Conservation (phyloP, 2,329 filamentous ascomycete species). For the Alternaria solani region DNA sequence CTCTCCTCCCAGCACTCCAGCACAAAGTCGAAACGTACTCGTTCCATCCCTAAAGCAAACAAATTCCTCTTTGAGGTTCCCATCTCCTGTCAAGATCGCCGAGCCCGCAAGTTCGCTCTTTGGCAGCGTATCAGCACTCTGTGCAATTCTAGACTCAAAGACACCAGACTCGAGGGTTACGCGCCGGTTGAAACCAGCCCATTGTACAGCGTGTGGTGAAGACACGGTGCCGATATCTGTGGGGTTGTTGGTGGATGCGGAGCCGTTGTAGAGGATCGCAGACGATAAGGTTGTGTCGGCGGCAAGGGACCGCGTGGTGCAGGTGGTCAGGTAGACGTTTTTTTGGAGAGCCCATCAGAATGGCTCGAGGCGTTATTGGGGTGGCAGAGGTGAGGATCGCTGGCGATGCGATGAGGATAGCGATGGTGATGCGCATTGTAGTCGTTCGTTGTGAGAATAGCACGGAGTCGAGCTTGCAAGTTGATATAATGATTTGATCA, state of each 20-base stretch:
- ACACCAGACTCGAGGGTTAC: slow-evolving; percentile 5
- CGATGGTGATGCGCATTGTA: background rate
- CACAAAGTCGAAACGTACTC: slow-evolving; percentile 16
- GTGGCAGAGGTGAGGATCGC: background rate
- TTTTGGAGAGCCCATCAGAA: slow-evolving; percentile 6
- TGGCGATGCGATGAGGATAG: background rate
- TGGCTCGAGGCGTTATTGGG: slow-evolving; percentile 1
- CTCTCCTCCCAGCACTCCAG: slow-evolving; percentile 8
- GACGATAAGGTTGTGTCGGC: slow-evolving; percentile 12
- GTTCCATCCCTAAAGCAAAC: slow-evolving; percentile 30
- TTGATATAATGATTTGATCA: background rate
- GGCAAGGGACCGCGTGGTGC: slow-evolving; percentile 15
- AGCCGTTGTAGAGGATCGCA: slow-evolving; percentile 20
- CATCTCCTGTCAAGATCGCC: slow-evolving; percentile 11
- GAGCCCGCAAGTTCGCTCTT: slow-evolving; percentile 26
- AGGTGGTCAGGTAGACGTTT: slow-evolving; percentile 25
- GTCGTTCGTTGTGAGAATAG: background rate
- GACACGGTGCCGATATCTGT: slow-evolving; percentile 14
- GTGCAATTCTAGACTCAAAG: slow-evolving; percentile 20
- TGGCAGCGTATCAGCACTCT: slow-evolving; percentile 14
- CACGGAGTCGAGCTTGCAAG: background rate
- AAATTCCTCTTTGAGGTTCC: slow-evolving; percentile 19
- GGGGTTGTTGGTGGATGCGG: slow-evolving; percentile 5
- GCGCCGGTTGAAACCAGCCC: slow-evolving; percentile 12
- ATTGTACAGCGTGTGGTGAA: slow-evolving; percentile 2